A percentile compares a stretch with the other conserved stretches of the same genome.
Evolutionary conservation across 2,329 filamentous ascomycete species (phyloP).

Genomic region (Cladosporium phlei): DNA sequence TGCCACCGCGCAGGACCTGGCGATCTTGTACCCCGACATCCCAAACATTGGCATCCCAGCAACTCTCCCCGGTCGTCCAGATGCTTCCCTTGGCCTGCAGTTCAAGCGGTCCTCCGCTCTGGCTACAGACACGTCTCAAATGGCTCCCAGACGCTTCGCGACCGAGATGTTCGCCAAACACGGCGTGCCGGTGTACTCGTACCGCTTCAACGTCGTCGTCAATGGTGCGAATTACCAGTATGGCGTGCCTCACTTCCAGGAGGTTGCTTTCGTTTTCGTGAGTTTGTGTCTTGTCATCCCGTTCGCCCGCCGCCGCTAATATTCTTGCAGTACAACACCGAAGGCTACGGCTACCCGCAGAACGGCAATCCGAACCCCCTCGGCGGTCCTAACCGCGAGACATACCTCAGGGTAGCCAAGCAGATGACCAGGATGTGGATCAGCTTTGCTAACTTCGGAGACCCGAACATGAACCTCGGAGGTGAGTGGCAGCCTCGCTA

Average conservation of each 20-base stretch:
- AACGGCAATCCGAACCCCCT: constrained; percentile 25
- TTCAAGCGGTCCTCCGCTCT: constrained; percentile 22
- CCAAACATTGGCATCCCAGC: constrained; percentile 24
- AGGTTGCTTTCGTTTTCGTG: constrained; percentile 50
- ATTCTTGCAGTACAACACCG: constrained; percentile 38
- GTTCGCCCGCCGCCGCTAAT: no score
- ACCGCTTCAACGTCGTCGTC: constrained; percentile 43
- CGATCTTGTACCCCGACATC: constrained; percentile 29
- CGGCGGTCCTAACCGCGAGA: constrained; percentile 26
- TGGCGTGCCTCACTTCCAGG: constrained; percentile 41
- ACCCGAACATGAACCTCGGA: constrained; percentile 36
- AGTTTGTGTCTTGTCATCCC: no score
- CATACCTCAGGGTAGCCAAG: constrained; percentile 40
- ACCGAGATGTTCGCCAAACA: constrained; percentile 21
- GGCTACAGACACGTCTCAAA: constrained; percentile 19
- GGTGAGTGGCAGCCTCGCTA: constrained; percentile 8
- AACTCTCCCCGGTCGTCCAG: constrained; percentile 18
- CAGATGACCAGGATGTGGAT: constrained; percentile 52
- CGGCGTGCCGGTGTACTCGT: constrained; percentile 31
- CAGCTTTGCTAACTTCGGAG: constrained; percentile 43
- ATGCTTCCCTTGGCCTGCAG: constrained; percentile 19
- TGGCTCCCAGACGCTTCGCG: constrained; percentile 18
- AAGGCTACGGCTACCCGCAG: constrained; percentile 45
- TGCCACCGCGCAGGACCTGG: constrained; percentile 33
- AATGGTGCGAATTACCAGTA: constrained; percentile 25